Evolutionary conservation across 2,329 filamentous ascomycete species (phyloP).

Genomic region (Penicillium sp.): DNA sequence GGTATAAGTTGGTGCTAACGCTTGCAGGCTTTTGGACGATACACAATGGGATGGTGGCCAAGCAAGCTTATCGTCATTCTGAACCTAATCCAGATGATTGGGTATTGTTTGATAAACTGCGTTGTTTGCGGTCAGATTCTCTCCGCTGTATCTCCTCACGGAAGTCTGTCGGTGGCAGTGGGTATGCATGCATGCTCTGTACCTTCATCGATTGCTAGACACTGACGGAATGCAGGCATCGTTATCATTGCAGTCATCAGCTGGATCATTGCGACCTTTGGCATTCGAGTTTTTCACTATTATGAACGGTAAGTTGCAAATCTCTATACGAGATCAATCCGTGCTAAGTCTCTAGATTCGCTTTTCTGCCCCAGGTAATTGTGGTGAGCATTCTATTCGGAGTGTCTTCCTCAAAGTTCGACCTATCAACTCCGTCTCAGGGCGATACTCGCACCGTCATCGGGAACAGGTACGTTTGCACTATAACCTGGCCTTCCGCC

Average conservation of each 20-base stretch:
- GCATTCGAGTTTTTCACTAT: constrained; percentile 69
- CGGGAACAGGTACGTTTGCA: constrained; percentile 47
- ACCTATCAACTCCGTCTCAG: constrained; percentile 56
- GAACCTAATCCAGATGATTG: constrained; percentile 66
- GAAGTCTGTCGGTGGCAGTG: constrained; percentile 66
- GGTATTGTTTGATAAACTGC: constrained; percentile 67
- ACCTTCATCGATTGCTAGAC: background rate
- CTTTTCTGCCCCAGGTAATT: constrained; percentile 67
- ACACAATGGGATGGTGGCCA: constrained; percentile 69
- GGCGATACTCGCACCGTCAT: constrained; percentile 58
- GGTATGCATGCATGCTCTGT: constrained; percentile 44
- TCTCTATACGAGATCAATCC: background rate
- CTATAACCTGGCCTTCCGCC: no score
- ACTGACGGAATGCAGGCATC: constrained; percentile 49
- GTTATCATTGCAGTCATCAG: constrained; percentile 67
- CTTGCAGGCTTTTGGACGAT: constrained; percentile 59
- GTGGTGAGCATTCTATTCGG: constrained; percentile 67
- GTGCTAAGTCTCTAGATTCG: constrained; percentile 52
- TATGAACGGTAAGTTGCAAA: constrained; percentile 62
- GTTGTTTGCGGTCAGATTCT: constrained; percentile 72
- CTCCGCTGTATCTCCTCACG: constrained; percentile 64
- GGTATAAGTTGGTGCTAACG: constrained; percentile 15
- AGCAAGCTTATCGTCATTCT: constrained; percentile 67
- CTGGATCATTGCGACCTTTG: constrained; percentile 69
- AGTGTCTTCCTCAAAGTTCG: constrained; percentile 64